Evolutionary conservation across 1,284 basidiomycete species (phyloP).

Genomic region (Naganishia cerealis): DNA sequence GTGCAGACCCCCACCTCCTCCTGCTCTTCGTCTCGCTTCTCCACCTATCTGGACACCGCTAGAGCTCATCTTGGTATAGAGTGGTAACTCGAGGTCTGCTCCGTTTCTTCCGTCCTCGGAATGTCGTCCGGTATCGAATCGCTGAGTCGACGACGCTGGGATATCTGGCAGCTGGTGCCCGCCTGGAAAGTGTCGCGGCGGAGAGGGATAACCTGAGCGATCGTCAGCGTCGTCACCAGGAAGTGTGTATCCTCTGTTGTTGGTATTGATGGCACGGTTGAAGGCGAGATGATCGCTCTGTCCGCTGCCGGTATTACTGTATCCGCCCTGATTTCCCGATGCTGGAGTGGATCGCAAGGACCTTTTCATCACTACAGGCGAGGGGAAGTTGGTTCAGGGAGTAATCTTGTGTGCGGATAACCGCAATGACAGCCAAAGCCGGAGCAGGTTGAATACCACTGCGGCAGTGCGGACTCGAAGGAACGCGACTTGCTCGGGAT

Average conservation of each 20-base stretch:
- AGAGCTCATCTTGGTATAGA: constrained; percentile 26
- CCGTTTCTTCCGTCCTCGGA: constrained; percentile 11
- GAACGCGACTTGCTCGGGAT: constrained; percentile 1
- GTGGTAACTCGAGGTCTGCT: constrained; percentile 25
- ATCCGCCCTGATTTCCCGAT: constrained; percentile 26
- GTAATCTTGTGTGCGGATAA: not conserved
- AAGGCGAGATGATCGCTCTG: constrained; percentile 29
- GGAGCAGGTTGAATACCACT: not conserved
- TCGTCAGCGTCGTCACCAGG: constrained; percentile 14
- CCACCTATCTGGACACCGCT: constrained; percentile 19
- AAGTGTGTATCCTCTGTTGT: constrained; percentile 7
- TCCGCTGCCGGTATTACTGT: constrained; percentile 13
- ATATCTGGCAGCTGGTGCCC: constrained; percentile 5
- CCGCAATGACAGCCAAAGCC: not conserved
- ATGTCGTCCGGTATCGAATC: not conserved
- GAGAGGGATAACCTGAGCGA: constrained; percentile 4
- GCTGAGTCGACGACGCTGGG: constrained; percentile 1
- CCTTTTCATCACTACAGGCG: constrained; percentile 27
- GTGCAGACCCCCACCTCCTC: not conserved
- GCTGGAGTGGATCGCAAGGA: constrained; percentile 27
- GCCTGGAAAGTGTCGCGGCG: constrained; percentile 14
- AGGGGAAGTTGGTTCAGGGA: not conserved
- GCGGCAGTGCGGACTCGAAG: constrained; percentile 5
- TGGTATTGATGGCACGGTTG: constrained; percentile 24
- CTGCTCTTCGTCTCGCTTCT: constrained; percentile 23